These are phyloP conservation scores for Cyphellophora europaea DNA, from an alignment of 2,329 filamentous ascomycete genomes.

Conservation along the genomic window DNA sequence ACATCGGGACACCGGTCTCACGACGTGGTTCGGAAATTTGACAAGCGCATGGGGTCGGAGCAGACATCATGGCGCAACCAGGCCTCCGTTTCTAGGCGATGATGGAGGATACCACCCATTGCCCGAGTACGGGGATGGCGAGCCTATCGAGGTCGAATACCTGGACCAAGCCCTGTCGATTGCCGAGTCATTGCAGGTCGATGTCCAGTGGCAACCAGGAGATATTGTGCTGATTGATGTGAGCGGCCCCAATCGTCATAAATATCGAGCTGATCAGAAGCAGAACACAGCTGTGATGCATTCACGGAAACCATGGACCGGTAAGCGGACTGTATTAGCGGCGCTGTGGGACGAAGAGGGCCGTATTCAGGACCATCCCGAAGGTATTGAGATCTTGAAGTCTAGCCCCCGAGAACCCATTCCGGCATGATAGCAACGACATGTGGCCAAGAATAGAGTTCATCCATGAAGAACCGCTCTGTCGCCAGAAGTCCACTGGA, in stretches of 20 bases:
- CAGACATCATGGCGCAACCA: slow-evolving; percentile 1
- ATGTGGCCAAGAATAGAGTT: no score
- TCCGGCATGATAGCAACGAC: no score
- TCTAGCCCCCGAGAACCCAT: neutral
- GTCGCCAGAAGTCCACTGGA: no score
- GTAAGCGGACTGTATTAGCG: neutral
- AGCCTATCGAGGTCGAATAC: slow-evolving; percentile 1
- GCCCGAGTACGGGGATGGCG: neutral
- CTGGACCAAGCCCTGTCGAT: neutral
- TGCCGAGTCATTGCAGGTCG: neutral
- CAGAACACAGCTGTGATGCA: neutral
- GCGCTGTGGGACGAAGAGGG: neutral
- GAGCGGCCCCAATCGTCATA: neutral
- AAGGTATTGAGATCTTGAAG: neutral
- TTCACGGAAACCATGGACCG: neutral
- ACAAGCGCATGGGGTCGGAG: neutral
- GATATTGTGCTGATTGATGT: slow-evolving; percentile 3
- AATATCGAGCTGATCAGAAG: neutral
- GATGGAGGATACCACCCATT: slow-evolving; percentile 1
- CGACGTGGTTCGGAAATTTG: neutral
- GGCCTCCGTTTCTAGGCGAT: neutral
- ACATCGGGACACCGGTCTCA: neutral
- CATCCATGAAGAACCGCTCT: no score
- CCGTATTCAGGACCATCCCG: neutral
- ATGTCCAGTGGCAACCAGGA: slow-evolving; percentile 1